Conservation (phyloP, 2,329 filamentous ascomycete genomes). For the Proliferodiscus dingleyae region DNA sequence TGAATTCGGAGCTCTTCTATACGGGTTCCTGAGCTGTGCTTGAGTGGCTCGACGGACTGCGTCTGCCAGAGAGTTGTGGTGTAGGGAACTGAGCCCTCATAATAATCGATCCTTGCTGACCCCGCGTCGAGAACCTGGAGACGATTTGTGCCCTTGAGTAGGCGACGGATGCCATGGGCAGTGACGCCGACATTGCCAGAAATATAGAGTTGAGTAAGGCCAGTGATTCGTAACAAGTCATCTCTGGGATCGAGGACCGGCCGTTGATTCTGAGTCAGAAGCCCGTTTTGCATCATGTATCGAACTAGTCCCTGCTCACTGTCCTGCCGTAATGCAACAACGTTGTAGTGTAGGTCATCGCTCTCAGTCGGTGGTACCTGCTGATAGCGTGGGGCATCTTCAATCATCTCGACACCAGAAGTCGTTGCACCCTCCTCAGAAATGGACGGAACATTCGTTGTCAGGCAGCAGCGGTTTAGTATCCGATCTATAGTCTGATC, state of each 20-base stretch:
- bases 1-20: slow-evolving; percentile 50
- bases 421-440: not conserved
- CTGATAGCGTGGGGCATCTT: slow-evolving; percentile 12
- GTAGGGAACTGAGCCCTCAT: not conserved
- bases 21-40: slow-evolving; percentile 45
- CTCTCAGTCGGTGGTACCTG: not conserved
- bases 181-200: slow-evolving; percentile 48
- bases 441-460: not conserved
- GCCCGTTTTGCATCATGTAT: slow-evolving; percentile 32
- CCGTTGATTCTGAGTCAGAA: slow-evolving; percentile 42
- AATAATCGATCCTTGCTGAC: slow-evolving; percentile 32
- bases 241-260: slow-evolving; percentile 44
- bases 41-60: slow-evolving; percentile 1
- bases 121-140: slow-evolving; percentile 51
- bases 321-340: slow-evolving; percentile 8
- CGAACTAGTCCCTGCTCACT: not conserved
- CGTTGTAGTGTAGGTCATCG: not conserved
- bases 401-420: slow-evolving; percentile 1
- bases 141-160: slow-evolving; percentile 40
- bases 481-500: slow-evolving; percentile 39
- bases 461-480: slow-evolving; percentile 31
- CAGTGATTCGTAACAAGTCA: slow-evolving; percentile 35
- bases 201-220: slow-evolving; percentile 51
- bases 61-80: slow-evolving; percentile 8
- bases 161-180: slow-evolving; percentile 36